Evolutionary conservation across 805 yeast genomes (phyloP).

Genomic region (Lipomyces sp.): DNA sequence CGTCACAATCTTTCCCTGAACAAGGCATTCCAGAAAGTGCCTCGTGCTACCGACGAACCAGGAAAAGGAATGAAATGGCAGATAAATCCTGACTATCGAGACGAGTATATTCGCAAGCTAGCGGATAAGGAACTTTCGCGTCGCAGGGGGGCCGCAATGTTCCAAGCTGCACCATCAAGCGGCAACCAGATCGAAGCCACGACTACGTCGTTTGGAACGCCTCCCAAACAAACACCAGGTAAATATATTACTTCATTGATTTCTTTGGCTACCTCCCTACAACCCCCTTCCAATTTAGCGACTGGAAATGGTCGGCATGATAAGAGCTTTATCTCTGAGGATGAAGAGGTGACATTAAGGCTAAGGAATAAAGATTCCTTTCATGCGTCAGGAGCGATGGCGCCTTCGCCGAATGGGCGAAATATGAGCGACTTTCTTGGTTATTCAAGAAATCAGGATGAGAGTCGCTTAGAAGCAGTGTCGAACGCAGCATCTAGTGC

Average conservation of each 20-base stretch:
- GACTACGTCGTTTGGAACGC: slow-evolving; percentile 26
- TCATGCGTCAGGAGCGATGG: slow-evolving; percentile 23
- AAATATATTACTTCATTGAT: slow-evolving; percentile 5
- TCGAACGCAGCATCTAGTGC: neutral
- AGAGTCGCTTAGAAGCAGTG: neutral
- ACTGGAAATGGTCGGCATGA: slow-evolving; percentile 9
- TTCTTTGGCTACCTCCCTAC: slow-evolving; percentile 15
- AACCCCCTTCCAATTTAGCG: slow-evolving; percentile 17
- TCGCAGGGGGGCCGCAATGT: slow-evolving; percentile 35
- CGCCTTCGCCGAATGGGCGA: slow-evolving; percentile 27
- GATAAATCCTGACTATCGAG: slow-evolving; percentile 79
- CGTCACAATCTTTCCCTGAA: slow-evolving; percentile 92
- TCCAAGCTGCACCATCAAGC: slow-evolving; percentile 17
- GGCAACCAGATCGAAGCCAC: slow-evolving; percentile 14
- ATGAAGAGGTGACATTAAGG: slow-evolving; percentile 10
- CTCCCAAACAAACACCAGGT: slow-evolving; percentile 34
- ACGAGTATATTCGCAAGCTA: slow-evolving; percentile 82
- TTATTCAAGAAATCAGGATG: slow-evolving; percentile 15
- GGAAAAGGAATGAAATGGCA: slow-evolving; percentile 99
- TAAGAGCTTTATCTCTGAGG: slow-evolving; percentile 15
- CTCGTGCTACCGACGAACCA: slow-evolving; percentile 92
- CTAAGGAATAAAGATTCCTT: slow-evolving; percentile 19
- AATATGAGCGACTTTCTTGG: slow-evolving; percentile 15
- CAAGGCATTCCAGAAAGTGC: slow-evolving; percentile 97
- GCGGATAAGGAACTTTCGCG: slow-evolving; percentile 58